Evolutionary conservation across 179 eudicot genomes (phyloP).

Genomic region (Camellia oleifera): DNA sequence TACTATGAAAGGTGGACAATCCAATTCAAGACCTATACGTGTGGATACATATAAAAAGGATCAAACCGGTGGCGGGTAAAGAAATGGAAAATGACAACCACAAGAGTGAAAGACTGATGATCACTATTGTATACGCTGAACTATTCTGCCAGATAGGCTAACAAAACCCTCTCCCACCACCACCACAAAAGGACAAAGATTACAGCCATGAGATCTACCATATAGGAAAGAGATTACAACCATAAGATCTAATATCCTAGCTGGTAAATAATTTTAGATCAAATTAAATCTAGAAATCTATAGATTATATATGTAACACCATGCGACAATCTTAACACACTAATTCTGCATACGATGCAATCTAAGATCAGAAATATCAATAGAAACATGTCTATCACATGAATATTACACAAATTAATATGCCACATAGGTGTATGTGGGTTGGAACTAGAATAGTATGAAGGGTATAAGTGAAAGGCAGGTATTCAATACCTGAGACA

Average conservation of each 20-base stretch:
- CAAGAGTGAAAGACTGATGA: not conserved
- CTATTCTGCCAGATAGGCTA: not conserved
- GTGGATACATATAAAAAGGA: not conserved
- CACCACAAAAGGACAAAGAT: not conserved
- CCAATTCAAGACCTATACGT: not conserved
- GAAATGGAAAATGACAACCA: not conserved
- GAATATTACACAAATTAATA: too few relatives aligned
- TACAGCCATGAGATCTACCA: not conserved
- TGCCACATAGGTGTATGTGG: not conserved
- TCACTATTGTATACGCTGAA: not conserved
- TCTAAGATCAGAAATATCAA: not conserved
- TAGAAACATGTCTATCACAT: not conserved
- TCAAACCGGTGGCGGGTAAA: not conserved
- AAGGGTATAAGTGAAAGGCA: slow-evolving; percentile 5
- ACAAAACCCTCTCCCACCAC: not conserved
- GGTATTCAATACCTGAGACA: slow-evolving; percentile 63
- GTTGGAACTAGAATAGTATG: not conserved
- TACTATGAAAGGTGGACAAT: not conserved
- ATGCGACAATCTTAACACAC: not conserved
- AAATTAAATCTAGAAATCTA: not conserved
- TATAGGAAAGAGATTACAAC: slow-evolving; percentile 1
- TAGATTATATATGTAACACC: not conserved
- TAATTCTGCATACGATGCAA: not conserved
- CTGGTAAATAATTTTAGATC: not conserved
- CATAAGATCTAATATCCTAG: not conserved